Evolutionary conservation across 495 filamentous ascomycete species (phyloP).

Genomic region (Neurospora sp.): DNA sequence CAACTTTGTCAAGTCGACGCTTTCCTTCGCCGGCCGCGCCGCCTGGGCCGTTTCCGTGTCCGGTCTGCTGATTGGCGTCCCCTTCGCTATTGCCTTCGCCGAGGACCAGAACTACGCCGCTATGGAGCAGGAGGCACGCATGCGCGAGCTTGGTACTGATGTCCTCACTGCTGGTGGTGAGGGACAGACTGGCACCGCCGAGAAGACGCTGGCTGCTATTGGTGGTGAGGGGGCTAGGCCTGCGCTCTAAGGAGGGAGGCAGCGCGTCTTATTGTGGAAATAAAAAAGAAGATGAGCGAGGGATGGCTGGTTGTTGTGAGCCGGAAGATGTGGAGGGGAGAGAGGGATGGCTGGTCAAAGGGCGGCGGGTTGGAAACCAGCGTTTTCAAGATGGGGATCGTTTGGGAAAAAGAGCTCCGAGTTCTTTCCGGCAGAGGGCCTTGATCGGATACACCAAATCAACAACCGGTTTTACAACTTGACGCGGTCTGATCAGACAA

Average conservation of each 20-base stretch:
- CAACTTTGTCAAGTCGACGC: conserved; percentile 45
- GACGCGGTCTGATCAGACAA: neutral
- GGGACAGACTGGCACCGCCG: conserved; percentile 20
- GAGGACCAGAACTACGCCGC: conserved; percentile 94
- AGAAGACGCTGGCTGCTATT: conserved; percentile 24
- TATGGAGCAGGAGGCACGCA: conserved; percentile 94
- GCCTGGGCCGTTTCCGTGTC: conserved; percentile 82
- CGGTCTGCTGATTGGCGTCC: conserved; percentile 81
- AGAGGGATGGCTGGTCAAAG: neutral
- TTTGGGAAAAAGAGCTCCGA: neutral
- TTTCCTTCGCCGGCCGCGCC: conserved; percentile 67
- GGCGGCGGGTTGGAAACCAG: neutral
- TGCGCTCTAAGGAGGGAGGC: conserved; percentile 15
- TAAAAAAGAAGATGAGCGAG: neutral
- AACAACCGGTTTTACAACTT: neutral
- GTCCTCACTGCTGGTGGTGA: conserved; percentile 25
- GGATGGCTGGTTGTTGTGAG: neutral
- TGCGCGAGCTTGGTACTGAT: conserved; percentile 63
- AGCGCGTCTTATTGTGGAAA: no score
- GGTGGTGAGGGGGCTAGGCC: conserved; percentile 22
- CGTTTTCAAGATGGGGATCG: neutral
- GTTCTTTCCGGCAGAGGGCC: neutral
- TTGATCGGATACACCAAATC: neutral
- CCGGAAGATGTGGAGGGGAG: neutral
- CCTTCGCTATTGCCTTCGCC: conserved; percentile 81